phyloP scores from a whole-genome alignment of 177 flowering plant genomes.

The Tripterygium wilfordii region DNA sequence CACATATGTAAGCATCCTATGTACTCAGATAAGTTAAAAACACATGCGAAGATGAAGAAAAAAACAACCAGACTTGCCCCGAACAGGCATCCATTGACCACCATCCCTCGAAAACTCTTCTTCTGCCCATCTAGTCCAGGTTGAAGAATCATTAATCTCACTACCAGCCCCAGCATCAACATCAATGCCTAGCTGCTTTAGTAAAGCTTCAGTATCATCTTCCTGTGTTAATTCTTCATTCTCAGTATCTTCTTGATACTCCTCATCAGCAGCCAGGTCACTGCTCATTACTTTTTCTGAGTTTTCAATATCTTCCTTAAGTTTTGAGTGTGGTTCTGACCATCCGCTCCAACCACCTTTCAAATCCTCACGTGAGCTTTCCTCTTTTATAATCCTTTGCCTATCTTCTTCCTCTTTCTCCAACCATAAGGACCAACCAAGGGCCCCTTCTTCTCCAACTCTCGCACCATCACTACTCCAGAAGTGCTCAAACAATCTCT shows the following conservation, averaged over 20 bases:
- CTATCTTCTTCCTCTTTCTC: conserved; percentile 86
- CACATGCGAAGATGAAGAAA: conserved; percentile 6
- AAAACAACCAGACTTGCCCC: conserved; percentile 43
- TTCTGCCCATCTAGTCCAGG: conserved; percentile 85
- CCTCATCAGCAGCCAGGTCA: conserved; percentile 28
- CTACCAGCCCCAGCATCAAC: conserved; percentile 48
- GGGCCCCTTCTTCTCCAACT: conserved; percentile 93
- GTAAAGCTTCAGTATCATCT: conserved; percentile 69
- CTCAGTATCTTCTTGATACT: conserved; percentile 39
- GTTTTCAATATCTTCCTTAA: conserved; percentile 13
- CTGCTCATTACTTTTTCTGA: conserved; percentile 15
- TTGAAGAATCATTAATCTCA: conserved; percentile 60
- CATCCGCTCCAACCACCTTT: conserved; percentile 98
- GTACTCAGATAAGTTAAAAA: conserved; percentile 1
- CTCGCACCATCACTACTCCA: conserved; percentile 84
- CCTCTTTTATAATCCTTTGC: conserved; percentile 49
- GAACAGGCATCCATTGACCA: conserved; percentile 91
- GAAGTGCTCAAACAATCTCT: conserved; percentile 84
- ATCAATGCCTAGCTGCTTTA: conserved; percentile 76
- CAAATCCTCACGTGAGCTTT: conserved; percentile 34
- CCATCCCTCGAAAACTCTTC: conserved; percentile 67
- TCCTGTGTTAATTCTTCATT: conserved; percentile 37
- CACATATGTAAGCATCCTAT: background rate
- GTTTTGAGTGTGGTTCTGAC: conserved; percentile 51
- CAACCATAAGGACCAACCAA: conserved; percentile 96